A percentile compares a stretch with the other conserved stretches of the same genome.
Evolutionary conservation across 164 flowering plant genomes (phyloP).

Genomic region (Kalanchoe fedtschenkoi): DNA sequence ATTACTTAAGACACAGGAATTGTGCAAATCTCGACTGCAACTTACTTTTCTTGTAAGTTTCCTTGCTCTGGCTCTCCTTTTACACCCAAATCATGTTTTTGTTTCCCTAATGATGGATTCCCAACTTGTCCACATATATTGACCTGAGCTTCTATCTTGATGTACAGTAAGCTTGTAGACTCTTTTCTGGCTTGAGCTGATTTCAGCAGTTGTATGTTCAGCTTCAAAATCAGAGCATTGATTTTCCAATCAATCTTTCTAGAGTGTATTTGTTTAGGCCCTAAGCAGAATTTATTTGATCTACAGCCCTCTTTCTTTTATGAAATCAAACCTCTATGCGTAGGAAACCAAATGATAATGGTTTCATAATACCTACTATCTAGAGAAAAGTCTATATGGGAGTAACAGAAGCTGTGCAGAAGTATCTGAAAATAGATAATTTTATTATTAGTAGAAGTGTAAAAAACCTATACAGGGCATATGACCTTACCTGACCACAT

Average conservation of each 20-base stretch:
- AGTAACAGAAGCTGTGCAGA: not conserved
- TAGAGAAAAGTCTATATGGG: not conserved
- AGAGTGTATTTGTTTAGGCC: not conserved
- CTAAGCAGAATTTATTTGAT: not conserved
- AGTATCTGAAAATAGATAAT: not conserved
- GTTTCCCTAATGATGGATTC: not conserved
- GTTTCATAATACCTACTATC: not conserved
- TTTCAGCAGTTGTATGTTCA: not conserved
- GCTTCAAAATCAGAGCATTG: not conserved
- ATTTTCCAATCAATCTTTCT: not conserved
- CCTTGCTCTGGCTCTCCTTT: slow-evolving; percentile 1
- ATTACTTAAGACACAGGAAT: slow-evolving; percentile 68
- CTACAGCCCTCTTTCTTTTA: not conserved
- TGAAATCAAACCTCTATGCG: not conserved
- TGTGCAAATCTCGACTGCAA: slow-evolving; percentile 96
- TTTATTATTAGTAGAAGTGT: not conserved
- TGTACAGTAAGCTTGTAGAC: not conserved
- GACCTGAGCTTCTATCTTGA: no score
- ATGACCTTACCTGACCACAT: not conserved
- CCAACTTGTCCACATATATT: no score
- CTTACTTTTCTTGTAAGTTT: slow-evolving; percentile 80
- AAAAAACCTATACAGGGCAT: not conserved
- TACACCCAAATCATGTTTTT: not conserved
- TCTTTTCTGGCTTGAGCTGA: not conserved
- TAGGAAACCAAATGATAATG: no score